Percentiles rank a stretch among this genome's conserved stretches.
Conservation (phyloP, 202 grass and related monocot species). For the Carex arenaria region DNA sequence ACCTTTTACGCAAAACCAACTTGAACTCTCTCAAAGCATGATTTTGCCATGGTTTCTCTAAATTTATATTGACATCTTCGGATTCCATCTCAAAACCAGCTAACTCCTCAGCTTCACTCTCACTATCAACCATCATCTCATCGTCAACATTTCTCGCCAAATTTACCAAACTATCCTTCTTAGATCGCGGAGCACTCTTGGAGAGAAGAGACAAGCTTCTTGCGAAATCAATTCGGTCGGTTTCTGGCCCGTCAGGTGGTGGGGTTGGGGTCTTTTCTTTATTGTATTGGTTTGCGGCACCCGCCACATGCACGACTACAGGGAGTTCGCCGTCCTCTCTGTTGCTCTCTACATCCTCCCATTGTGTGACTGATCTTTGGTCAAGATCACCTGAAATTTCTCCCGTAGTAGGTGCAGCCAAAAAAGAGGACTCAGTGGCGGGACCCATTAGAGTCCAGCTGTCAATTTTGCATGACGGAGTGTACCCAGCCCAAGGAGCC, state of each 20-base stretch:
- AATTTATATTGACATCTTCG: conserved; percentile 25
- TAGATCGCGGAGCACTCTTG: conserved; percentile 66
- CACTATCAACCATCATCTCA: conserved; percentile 58
- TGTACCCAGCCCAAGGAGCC: conserved; percentile 70
- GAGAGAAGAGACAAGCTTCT: conserved; percentile 84
- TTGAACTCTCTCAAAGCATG: conserved; percentile 67
- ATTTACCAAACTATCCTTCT: conserved; percentile 46
- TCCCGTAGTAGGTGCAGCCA: conserved; percentile 32
- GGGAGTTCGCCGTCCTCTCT: conserved; percentile 90
- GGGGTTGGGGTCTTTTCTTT: conserved; percentile 19
- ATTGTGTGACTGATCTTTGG: conserved; percentile 67
- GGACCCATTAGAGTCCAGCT: conserved; percentile 57
- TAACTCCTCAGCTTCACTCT: conserved; percentile 61
- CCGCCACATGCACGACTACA: conserved; percentile 21
- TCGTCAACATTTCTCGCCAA: conserved; percentile 61
- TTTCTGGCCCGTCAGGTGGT: conserved; percentile 25
- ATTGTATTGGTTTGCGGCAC: conserved; percentile 23
- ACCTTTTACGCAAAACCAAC: conserved; percentile 60
- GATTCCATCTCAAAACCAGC: conserved; percentile 37
- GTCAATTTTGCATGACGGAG: conserved; percentile 55
- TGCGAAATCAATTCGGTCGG: conserved; percentile 57
- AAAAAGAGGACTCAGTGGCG: conserved; percentile 37
- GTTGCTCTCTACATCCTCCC: conserved; percentile 70
- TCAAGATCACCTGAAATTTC: conserved; percentile 56
- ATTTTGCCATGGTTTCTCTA: conserved; percentile 57